These are phyloP conservation scores for Botryotinia calthae DNA, from an alignment of 2,329 filamentous ascomycete genomes.

Conservation along the genomic window DNA sequence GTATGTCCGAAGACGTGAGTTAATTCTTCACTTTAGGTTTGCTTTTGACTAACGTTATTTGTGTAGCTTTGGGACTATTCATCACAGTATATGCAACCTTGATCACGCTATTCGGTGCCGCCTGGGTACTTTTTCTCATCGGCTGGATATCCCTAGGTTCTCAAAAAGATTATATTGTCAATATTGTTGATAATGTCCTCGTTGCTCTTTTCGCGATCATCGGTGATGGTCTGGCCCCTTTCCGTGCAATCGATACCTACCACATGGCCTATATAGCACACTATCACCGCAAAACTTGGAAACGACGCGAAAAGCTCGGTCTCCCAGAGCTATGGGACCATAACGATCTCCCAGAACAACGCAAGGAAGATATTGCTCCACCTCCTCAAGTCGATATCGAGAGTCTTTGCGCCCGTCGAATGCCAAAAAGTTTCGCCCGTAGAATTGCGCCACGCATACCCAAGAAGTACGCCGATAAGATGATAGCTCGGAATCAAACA, in stretches of 20 bases:
- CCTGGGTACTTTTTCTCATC: slow-evolving; percentile 86
- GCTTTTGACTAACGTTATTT: background rate
- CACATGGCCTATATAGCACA: slow-evolving; percentile 81
- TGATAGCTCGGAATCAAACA: slow-evolving; percentile 23
- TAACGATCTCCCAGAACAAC: slow-evolving; percentile 52
- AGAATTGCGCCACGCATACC: slow-evolving; percentile 29
- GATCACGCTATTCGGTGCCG: slow-evolving; percentile 81
- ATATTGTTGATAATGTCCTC: slow-evolving; percentile 67
- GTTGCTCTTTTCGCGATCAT: slow-evolving; percentile 69
- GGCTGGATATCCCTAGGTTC: slow-evolving; percentile 83
- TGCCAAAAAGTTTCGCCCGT: slow-evolving; percentile 28
- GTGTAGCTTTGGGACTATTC: slow-evolving; percentile 68
- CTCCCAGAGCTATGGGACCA: slow-evolving; percentile 57
- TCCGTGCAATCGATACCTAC: slow-evolving; percentile 78
- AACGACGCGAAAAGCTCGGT: slow-evolving; percentile 54
- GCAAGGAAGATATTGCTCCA: slow-evolving; percentile 41
- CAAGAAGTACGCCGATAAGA: slow-evolving; percentile 27
- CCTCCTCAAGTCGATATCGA: slow-evolving; percentile 42
- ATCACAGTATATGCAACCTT: slow-evolving; percentile 79
- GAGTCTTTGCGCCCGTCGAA: slow-evolving; percentile 29
- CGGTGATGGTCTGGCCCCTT: slow-evolving; percentile 68
- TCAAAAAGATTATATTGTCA: slow-evolving; percentile 64
- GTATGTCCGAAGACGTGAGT: slow-evolving; percentile 68
- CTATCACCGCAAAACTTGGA: slow-evolving; percentile 52
- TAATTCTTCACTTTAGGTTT: background rate